These are phyloP conservation scores for Leptodermis oblonga DNA, from an alignment of 257 asterid species.

Conservation along the genomic window DNA sequence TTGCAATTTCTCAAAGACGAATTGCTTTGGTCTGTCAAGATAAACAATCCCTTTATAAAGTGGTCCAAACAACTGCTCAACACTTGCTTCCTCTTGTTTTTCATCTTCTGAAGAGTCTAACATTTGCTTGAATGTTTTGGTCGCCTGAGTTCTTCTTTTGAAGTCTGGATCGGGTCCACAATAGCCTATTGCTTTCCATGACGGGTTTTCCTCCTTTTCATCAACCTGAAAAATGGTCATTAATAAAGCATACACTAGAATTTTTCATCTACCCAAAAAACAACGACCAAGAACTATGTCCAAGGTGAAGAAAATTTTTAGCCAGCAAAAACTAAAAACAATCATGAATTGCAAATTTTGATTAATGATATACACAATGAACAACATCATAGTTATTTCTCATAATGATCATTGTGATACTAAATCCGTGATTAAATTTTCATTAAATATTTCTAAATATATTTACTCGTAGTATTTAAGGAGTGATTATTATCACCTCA, in stretches of 20 bases:
- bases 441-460: too few relatives aligned
- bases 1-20: constrained; percentile 25
- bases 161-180: constrained; percentile 61
- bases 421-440: too few relatives aligned
- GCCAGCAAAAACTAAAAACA: too few relatives aligned
- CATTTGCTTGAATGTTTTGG: constrained; percentile 13
- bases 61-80: constrained; percentile 41
- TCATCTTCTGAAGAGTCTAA: constrained; percentile 11
- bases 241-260: neutral
- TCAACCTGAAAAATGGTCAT: constrained; percentile 38
- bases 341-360: too few relatives aligned
- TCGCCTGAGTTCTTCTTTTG: constrained; percentile 8
- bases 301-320: too few relatives aligned
- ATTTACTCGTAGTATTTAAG: too few relatives aligned
- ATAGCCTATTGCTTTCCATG: constrained; percentile 89
- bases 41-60: constrained; percentile 46
- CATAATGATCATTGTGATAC: too few relatives aligned
- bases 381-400: too few relatives aligned
- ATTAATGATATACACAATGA: too few relatives aligned
- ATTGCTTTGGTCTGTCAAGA: constrained; percentile 27
- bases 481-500: too few relatives aligned
- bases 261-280: too few relatives aligned
- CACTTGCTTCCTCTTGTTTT: constrained; percentile 19
- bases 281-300: too few relatives aligned
- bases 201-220: constrained; percentile 48